Evolutionary conservation across 2,329 filamentous ascomycete species (phyloP).

Genomic region (Dactylonectria estremocensis): DNA sequence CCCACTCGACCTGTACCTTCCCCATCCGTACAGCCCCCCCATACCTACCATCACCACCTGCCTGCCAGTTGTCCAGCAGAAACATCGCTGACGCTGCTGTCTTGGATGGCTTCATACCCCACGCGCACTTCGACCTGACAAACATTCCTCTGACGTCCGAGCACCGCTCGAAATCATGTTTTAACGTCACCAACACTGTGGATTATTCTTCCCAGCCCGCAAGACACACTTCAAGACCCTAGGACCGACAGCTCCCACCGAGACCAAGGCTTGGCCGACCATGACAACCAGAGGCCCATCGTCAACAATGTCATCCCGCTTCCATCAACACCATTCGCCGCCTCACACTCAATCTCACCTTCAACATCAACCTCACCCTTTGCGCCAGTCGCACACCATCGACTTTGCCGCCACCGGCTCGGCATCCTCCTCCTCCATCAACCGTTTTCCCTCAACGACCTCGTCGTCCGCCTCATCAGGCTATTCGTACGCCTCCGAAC

Average conservation of each 20-base stretch:
- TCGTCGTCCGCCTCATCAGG: slow-evolving; percentile 80
- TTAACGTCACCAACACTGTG: slow-evolving; percentile 47
- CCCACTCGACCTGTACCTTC: slow-evolving; percentile 14
- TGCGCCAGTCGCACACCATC: slow-evolving; percentile 69
- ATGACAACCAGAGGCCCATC: slow-evolving; percentile 41
- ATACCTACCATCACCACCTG: slow-evolving; percentile 19
- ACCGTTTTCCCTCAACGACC: slow-evolving; percentile 78
- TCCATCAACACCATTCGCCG: slow-evolving; percentile 35
- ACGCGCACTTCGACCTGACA: slow-evolving; percentile 34
- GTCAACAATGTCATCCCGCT: slow-evolving; percentile 68
- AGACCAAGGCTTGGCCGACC: slow-evolving; percentile 40
- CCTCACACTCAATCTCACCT: slow-evolving; percentile 36
- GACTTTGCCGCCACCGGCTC: slow-evolving; percentile 60
- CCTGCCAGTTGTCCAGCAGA: slow-evolving; percentile 19
- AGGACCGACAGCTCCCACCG: slow-evolving; percentile 29
- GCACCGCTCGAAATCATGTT: slow-evolving; percentile 51
- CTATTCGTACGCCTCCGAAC: slow-evolving; percentile 74
- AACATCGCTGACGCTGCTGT: slow-evolving; percentile 37
- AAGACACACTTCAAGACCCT: slow-evolving; percentile 23
- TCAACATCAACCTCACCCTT: slow-evolving; percentile 46
- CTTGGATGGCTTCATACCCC: slow-evolving; percentile 41
- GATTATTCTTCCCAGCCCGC: slow-evolving; percentile 37
- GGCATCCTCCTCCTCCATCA: slow-evolving; percentile 54
- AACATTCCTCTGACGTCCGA: slow-evolving; percentile 41
- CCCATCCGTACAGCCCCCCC: slow-evolving; percentile 15